Conservation (phyloP, 768 basidiomycete species). For the Mycena maculata region DNA sequence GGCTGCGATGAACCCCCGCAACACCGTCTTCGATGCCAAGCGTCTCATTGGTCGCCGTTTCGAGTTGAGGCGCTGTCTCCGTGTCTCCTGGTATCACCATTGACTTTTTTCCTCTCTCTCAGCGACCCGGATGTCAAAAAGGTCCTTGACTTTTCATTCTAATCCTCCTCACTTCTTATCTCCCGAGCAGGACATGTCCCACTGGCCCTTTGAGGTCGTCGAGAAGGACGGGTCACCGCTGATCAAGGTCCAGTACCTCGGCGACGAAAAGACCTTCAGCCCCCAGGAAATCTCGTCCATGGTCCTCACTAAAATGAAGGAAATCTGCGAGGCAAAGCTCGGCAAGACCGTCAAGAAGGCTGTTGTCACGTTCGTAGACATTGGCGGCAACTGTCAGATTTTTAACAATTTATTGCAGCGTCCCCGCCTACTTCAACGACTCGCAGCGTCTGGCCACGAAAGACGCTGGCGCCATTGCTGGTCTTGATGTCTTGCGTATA, state of each 20-base stretch:
- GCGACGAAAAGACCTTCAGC: slow-evolving; percentile 95
- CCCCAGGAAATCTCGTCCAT: slow-evolving; percentile 99
- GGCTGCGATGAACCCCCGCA: slow-evolving; percentile 99
- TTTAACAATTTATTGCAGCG: slow-evolving; percentile 55
- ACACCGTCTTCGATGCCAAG: slow-evolving; percentile 99
- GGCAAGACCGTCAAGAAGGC: slow-evolving; percentile 99
- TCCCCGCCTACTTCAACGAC: slow-evolving; percentile 99
- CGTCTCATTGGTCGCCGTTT: slow-evolving; percentile 98
- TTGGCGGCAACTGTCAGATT: slow-evolving; percentile 20
- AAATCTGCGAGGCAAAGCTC: slow-evolving; percentile 98
- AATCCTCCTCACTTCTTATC: slow-evolving; percentile 24
- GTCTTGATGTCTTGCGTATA: slow-evolving; percentile 99
- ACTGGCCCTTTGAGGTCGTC: slow-evolving; percentile 98
- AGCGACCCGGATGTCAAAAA: slow-evolving; percentile 96
- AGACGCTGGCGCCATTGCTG: slow-evolving; percentile 97
- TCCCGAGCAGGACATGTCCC: slow-evolving; percentile 80
- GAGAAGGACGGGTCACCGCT: slow-evolving; percentile 97
- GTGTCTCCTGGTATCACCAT: slow-evolving; percentile 11
- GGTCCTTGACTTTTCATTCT: slow-evolving; percentile 52
- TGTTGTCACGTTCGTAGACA: slow-evolving; percentile 87
- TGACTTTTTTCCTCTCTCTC: slow-evolving; percentile 33
- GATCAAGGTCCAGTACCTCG: slow-evolving; percentile 96
- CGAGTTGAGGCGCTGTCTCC: slow-evolving; percentile 62
- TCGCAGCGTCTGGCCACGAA: slow-evolving; percentile 99
- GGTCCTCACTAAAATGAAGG: slow-evolving; percentile 99